A percentile compares a stretch with the other conserved stretches of the same genome.
Evolutionary conservation across 768 basidiomycete species (phyloP).

Genomic region (Dentipellis sp.): DNA sequence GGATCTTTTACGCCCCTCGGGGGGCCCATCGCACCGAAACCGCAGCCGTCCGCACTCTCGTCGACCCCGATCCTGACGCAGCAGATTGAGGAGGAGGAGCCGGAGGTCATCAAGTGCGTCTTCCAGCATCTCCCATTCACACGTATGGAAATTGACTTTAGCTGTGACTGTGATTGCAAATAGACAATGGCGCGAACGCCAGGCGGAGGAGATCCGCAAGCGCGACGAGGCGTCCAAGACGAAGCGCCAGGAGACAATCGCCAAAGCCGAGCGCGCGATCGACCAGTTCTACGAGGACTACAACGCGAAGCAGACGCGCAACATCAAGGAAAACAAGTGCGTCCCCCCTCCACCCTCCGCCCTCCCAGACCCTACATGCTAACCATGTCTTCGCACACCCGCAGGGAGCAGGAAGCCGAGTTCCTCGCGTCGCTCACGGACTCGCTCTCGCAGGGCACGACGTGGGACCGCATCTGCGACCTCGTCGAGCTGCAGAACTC

Average conservation of each 20-base stretch:
- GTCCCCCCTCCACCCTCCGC: conserved; percentile 18
- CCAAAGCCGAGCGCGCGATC: conserved; percentile 76
- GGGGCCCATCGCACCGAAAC: conserved; percentile 60
- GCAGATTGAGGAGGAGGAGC: conserved; percentile 66
- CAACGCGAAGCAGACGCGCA: conserved; percentile 78
- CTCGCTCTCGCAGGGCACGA: conserved; percentile 80
- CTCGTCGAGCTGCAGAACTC: conserved; percentile 88
- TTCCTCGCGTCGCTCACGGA: conserved; percentile 67
- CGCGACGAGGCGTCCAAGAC: conserved; percentile 76
- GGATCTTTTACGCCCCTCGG: conserved; percentile 28
- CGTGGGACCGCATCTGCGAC: conserved; percentile 91
- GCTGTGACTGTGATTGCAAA: background rate
- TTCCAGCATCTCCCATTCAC: background rate
- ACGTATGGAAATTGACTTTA: background rate
- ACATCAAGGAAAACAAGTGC: conserved; percentile 94
- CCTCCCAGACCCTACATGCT: background rate
- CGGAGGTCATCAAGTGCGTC: conserved; percentile 74
- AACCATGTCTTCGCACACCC: too few relatives aligned
- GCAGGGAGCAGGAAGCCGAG: conserved; percentile 79
- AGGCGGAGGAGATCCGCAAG: conserved; percentile 70
- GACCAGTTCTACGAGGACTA: conserved; percentile 90
- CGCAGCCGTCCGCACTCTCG: conserved; percentile 61
- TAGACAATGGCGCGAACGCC: conserved; percentile 84
- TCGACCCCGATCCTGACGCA: conserved; percentile 70
- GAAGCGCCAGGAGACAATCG: conserved; percentile 74